Conservation (phyloP, 148 eudicot species). For the Silene latifolia region DNA sequence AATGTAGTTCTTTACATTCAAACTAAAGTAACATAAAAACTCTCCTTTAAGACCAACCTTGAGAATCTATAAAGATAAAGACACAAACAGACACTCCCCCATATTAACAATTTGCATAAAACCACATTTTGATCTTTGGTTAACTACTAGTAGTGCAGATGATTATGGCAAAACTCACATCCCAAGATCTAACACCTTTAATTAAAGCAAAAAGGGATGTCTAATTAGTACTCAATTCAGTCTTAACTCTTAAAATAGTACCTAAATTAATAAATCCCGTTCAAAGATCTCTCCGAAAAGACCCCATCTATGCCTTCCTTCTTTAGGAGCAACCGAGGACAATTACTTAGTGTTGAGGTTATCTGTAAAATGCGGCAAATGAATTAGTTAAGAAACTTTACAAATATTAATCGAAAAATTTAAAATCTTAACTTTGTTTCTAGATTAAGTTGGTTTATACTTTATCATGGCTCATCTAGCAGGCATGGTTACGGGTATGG, state of each 20-base stretch:
- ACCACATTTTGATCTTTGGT: not conserved
- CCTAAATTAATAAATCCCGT: not conserved
- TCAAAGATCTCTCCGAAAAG: conserved; percentile 19
- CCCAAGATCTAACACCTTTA: conserved; percentile 32
- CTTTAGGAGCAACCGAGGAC: conserved; percentile 12
- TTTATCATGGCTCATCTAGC: too few species aligned
- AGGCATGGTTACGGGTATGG: too few species aligned
- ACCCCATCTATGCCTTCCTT: conserved; percentile 15
- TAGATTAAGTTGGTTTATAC: too few species aligned
- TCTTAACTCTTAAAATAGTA: conserved; percentile 4
- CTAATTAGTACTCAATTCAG: conserved; percentile 27
- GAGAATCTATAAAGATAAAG: conserved; percentile 49
- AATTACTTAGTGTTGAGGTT: conserved; percentile 27
- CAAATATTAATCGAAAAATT: too few species aligned
- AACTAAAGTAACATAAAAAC: conserved; percentile 47
- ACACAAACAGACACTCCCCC: not conserved
- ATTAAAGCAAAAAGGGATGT: conserved; percentile 30
- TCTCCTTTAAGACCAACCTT: conserved; percentile 41
- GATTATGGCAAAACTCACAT: conserved; percentile 26
- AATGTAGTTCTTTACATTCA: conserved; percentile 32
- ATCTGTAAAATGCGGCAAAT: not conserved
- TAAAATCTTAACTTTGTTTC: too few species aligned
- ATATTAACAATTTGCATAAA: too few species aligned
- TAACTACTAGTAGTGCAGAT: conserved; percentile 12
- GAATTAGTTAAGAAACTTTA: too few species aligned